A percentile compares a stretch with the other conserved stretches of the same genome.
Evolutionary conservation across 164 flowering plant species (phyloP).

Genomic region (Buxus sempervirens): DNA sequence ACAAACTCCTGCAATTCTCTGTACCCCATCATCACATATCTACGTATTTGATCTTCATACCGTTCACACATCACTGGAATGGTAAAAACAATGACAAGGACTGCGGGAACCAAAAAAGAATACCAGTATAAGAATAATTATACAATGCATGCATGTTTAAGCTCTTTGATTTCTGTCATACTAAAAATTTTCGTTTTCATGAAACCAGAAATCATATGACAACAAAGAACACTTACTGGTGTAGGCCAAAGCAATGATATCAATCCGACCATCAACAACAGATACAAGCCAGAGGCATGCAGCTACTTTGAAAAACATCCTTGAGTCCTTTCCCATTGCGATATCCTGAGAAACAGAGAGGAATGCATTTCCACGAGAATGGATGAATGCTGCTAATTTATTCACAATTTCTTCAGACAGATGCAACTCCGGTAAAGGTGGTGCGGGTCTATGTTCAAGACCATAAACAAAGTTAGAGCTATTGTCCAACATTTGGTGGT

Average conservation of each 20-base stretch:
- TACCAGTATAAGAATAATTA: background rate
- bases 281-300: conserved; percentile 49
- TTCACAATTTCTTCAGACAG: conserved; percentile 64
- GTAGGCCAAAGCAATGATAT: conserved; percentile 66
- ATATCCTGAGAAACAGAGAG: conserved; percentile 58
- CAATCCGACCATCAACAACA: conserved; percentile 65
- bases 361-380: conserved; percentile 42
- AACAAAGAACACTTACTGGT: conserved; percentile 52
- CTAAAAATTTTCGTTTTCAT: background rate
- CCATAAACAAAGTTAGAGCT: background rate
- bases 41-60: conserved; percentile 60
- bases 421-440: conserved; percentile 75
- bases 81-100: conserved; percentile 60
- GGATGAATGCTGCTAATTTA: conserved; percentile 45
- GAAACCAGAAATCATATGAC: background rate
- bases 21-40: conserved; percentile 27
- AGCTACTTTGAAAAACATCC: conserved; percentile 60
- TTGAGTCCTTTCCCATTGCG: conserved; percentile 71
- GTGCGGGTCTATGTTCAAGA: conserved; percentile 67
- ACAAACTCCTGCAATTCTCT: conserved; percentile 31
- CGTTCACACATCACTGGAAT: conserved; percentile 74
- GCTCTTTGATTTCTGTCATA: too few species aligned
- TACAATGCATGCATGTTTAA: too few species aligned
- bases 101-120: conserved; percentile 35
- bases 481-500: background rate